Evolutionary conservation across 352 stramenopile genomes (phyloP).

Genomic region (Achlya hypogyna): DNA sequence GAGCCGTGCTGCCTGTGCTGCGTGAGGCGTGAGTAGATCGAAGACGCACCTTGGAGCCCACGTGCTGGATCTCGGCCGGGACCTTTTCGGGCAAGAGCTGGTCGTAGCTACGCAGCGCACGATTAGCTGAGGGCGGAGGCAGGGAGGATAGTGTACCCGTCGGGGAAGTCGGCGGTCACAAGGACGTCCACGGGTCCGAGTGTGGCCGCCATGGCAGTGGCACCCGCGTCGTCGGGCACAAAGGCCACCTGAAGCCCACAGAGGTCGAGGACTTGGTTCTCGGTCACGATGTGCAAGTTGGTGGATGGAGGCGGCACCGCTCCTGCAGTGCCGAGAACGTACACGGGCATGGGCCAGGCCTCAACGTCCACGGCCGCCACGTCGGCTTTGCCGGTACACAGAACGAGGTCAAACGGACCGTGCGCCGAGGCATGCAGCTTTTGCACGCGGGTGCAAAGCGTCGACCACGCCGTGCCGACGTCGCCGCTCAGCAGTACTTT

Average conservation of each 20-base stretch:
- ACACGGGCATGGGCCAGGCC: conserved; percentile 44
- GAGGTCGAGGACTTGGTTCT: conserved; percentile 28
- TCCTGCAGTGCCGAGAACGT: conserved; percentile 33
- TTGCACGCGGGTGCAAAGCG: conserved; percentile 54
- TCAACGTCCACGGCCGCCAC: neutral
- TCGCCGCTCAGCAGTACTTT: conserved; percentile 70
- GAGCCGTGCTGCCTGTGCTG: conserved; percentile 26
- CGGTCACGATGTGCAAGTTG: conserved; percentile 19
- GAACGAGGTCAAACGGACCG: conserved; percentile 42
- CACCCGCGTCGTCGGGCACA: conserved; percentile 42
- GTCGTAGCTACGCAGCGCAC: conserved; percentile 31
- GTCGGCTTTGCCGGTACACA: conserved; percentile 35
- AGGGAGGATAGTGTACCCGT: neutral
- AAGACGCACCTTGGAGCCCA: conserved; percentile 7
- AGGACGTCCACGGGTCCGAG: conserved; percentile 7
- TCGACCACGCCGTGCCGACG: conserved; percentile 46
- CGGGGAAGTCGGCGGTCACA: conserved; percentile 1
- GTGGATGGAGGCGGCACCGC: conserved; percentile 33
- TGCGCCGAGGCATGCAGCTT: conserved; percentile 44
- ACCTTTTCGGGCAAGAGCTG: conserved; percentile 51
- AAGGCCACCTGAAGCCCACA: conserved; percentile 40
- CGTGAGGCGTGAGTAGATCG: too few species aligned
- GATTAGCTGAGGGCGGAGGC: neutral
- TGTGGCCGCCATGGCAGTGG: neutral
- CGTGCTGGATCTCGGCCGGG: conserved; percentile 33